phyloP scores from a whole-genome alignment of 352 stramenopile genomes.

The Pythium brassicae region DNA sequence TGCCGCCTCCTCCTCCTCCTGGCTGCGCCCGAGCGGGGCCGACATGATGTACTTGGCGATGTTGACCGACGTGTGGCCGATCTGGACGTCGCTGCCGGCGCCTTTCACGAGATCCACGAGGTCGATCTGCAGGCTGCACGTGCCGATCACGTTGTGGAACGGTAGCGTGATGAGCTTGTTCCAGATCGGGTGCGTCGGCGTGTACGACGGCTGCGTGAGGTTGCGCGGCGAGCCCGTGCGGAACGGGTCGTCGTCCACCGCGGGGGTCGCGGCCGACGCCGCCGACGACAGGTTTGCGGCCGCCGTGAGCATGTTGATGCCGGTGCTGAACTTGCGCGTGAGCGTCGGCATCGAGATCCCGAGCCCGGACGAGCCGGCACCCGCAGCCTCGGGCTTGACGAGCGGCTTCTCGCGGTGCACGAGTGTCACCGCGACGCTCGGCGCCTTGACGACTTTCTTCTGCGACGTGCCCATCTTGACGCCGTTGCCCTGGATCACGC shows the following conservation, averaged over 20 bases:
- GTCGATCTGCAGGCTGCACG: conserved; percentile 71
- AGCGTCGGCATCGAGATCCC: conserved; percentile 67
- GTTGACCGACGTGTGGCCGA: conserved; percentile 68
- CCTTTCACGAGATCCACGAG: conserved; percentile 56
- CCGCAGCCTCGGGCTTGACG: conserved; percentile 28
- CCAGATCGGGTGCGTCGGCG: conserved; percentile 74
- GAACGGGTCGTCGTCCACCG: conserved; percentile 32
- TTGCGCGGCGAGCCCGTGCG: conserved; percentile 62
- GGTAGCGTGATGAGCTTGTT: conserved; percentile 76
- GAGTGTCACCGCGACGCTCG: conserved; percentile 50
- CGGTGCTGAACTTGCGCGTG: conserved; percentile 67
- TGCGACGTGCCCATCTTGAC: conserved; percentile 63
- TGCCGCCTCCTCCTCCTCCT: conserved; percentile 60
- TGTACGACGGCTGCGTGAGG: conserved; percentile 45
- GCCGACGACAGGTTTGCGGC: conserved; percentile 30
- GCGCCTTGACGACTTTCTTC: conserved; percentile 68
- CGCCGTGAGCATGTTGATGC: conserved; percentile 51
- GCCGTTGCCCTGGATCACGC: conserved; percentile 79
- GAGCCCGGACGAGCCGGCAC: conserved; percentile 26
- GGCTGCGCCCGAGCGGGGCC: conserved; percentile 15
- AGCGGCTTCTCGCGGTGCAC: conserved; percentile 57
- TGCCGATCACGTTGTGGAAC: conserved; percentile 73
- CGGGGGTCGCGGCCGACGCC: conserved; percentile 28
- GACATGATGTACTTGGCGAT: conserved; percentile 86
- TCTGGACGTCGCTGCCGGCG: conserved; percentile 30